Base-by-base conservation (phyloP, 139 green algal species). In the Dunaliella sp. region DNA sequence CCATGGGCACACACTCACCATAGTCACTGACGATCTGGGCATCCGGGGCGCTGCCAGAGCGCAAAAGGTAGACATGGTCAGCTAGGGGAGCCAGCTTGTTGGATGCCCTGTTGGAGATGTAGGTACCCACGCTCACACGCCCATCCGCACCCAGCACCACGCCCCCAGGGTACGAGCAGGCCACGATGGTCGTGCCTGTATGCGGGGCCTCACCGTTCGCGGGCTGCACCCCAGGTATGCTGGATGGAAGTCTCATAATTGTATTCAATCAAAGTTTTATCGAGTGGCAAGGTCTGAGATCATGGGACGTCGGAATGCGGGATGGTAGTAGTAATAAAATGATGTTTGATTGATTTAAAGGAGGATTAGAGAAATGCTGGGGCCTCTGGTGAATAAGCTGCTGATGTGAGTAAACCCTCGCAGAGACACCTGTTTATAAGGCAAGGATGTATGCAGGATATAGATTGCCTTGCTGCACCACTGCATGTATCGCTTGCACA, bases 141-240 rank as follows among this genome's bases (percentile, higher is more conserved):
- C 94, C 95, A 87, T 99, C 97, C 1, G 94, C 94, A 0, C 97
- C 97, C 30, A 99, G 84, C 0, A 99, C 93, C 21, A 99, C 97
- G 25, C 97, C 97, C 25, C 95, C 97, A 72, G 96, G 91, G 82
- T 91, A 99, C 21, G 84, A 87, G 38, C 93, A 96, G 7, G 96
- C 97, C 84, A 99, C 95, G 76, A 99, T 99, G 21, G 97, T 99
- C 3, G 97, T 99, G 36, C 92, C 92, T 2, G 92, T 95, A 37
- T 90, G 86, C 3, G 90, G 90, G 24, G 89, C 90, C 36, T 86
- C 87, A 33, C 58, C 21, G 16, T 48, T 48, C 3, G 38, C 22
- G 1, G 80, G 38, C 80, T 84, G 75, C 34, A 84, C 80, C 26
- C 38, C 38, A 3, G 38, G 38, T 2, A 36, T 81, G 76, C 34